A percentile compares a stretch with the other conserved stretches of the same genome.
Conservation (phyloP, 768 basidiomycete species). For the Mycena chlorophos region DNA sequence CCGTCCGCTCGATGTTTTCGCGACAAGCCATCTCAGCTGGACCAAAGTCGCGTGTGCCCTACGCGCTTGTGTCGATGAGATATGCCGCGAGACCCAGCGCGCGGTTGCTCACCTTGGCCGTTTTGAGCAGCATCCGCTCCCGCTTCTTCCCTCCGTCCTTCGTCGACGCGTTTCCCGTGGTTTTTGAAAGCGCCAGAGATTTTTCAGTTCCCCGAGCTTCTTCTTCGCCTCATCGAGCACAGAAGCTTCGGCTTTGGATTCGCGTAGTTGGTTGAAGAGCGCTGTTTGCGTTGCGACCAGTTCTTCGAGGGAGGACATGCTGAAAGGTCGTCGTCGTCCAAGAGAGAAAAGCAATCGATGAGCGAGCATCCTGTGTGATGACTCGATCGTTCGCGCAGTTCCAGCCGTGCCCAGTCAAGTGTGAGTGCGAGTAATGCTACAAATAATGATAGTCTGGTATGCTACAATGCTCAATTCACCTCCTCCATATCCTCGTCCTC, state of each 20-base stretch:
- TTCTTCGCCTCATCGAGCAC: slow-evolving; percentile 64
- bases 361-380: slow-evolving; percentile 20
- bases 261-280: slow-evolving; percentile 61
- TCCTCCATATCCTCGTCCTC: slow-evolving; percentile 23
- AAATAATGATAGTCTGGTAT: slow-evolving; percentile 33
- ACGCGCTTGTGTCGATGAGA: slow-evolving; percentile 22
- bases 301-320: slow-evolving; percentile 45
- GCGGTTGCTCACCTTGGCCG: slow-evolving; percentile 72
- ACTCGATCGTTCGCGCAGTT: not conserved
- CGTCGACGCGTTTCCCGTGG: slow-evolving; percentile 37
- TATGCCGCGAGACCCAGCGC: not conserved
- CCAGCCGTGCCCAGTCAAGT: not conserved
- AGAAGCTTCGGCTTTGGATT: slow-evolving; percentile 51
- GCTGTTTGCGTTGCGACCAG: slow-evolving; percentile 58
- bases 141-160: slow-evolving; percentile 61
- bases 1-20: slow-evolving; percentile 83
- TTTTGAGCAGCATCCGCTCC: slow-evolving; percentile 80
- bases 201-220: slow-evolving; percentile 68
- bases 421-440: not conserved
- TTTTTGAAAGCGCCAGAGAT: slow-evolving; percentile 44
- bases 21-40: slow-evolving; percentile 92
- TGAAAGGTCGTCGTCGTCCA: slow-evolving; percentile 20
- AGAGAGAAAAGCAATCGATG: slow-evolving; percentile 38
- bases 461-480: slow-evolving; percentile 37
- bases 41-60: slow-evolving; percentile 96